phyloP scores from a whole-genome alignment of 305 asterid species.

The Solanum hybrid region DNA sequence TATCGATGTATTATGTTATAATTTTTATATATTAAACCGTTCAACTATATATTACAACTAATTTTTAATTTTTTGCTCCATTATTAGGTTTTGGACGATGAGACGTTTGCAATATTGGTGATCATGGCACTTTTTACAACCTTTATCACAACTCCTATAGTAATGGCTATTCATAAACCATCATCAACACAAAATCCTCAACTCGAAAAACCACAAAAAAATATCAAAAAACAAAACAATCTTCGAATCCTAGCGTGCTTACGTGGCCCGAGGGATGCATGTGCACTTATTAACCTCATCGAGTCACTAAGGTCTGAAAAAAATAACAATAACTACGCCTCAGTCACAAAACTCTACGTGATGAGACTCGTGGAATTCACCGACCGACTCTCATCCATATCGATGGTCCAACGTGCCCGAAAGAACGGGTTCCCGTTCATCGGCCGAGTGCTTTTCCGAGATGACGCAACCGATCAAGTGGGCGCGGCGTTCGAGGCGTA shows the following conservation, averaged over 20 bases:
- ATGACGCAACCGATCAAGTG: constrained; percentile 9
- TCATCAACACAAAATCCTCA: not conserved
- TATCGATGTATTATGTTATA: not conserved
- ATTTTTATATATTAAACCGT: not conserved
- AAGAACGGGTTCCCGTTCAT: constrained; percentile 32
- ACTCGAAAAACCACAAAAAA: not conserved
- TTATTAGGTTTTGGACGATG: constrained; percentile 34
- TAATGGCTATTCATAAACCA: constrained; percentile 28
- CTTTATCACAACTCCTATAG: constrained; percentile 41
- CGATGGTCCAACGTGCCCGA: constrained; percentile 22
- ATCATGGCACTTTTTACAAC: constrained; percentile 49
- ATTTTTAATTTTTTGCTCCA: not conserved
- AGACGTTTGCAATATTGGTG: constrained; percentile 36
- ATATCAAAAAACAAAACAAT: not conserved
- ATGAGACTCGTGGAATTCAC: constrained; percentile 37
- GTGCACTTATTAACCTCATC: constrained; percentile 18
- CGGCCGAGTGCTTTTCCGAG: not conserved
- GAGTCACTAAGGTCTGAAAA: constrained; percentile 11
- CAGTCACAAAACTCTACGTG: constrained; percentile 20
- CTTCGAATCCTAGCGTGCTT: constrained; percentile 27
- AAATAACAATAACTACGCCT: not conserved
- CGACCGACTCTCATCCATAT: constrained; percentile 30
- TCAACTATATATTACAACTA: not conserved
- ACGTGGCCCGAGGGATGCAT: constrained; percentile 11
- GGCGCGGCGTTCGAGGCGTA: constrained; percentile 7